These are phyloP conservation scores for Phytophthora syringae DNA, from an alignment of 352 stramenopile genomes.

Conservation along the genomic window DNA sequence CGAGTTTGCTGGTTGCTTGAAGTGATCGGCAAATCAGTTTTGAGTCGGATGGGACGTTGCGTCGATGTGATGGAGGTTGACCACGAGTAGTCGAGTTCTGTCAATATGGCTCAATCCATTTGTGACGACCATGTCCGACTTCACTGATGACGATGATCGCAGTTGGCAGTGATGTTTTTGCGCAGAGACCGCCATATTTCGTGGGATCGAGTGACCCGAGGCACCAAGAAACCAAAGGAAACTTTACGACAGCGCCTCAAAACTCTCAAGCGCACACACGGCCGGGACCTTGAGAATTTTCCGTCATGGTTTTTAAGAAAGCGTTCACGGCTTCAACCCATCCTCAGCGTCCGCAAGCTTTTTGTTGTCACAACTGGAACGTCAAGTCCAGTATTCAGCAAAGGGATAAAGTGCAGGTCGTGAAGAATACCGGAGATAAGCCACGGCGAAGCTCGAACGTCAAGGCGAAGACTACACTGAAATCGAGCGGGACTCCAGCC, in stretches of 20 bases:
- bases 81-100: conserved; percentile 20
- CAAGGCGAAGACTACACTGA: not conserved
- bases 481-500: not conserved
- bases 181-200: conserved; percentile 24
- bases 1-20: no score
- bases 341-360: not conserved
- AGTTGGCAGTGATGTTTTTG: conserved; percentile 36
- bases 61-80: conserved; percentile 35
- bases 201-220: conserved; percentile 39
- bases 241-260: conserved; percentile 58
- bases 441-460: not conserved
- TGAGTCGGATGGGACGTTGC: no score
- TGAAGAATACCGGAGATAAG: conserved; percentile 4
- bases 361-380: not conserved
- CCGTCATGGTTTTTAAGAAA: conserved; percentile 51
- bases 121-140: conserved; percentile 50
- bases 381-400: not conserved
- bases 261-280: conserved; percentile 61
- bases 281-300: conserved; percentile 38
- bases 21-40: no score
- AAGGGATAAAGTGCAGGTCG: conserved; percentile 4
- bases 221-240: conserved; percentile 39
- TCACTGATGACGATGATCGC: conserved; percentile 63
- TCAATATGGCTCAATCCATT: conserved; percentile 13
- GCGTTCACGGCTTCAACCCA: conserved; percentile 2